Percentiles rank a stretch among this genome's conserved stretches.
phyloP scores from a whole-genome alignment of 805 yeast genomes.

The Ogataea polymorpha region DNA sequence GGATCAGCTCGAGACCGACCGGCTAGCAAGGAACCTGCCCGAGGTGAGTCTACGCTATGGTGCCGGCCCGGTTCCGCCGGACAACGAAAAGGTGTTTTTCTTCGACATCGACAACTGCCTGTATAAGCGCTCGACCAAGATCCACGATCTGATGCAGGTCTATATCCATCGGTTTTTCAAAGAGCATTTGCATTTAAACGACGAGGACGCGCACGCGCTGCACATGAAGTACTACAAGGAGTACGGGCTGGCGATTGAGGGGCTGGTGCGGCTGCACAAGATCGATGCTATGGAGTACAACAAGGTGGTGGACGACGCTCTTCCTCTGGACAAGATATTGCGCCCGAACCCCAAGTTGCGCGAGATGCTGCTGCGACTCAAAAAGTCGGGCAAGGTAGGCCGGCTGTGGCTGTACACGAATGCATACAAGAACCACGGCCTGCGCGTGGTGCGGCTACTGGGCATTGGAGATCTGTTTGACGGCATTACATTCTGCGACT shows the following conservation, averaged over 20 bases:
- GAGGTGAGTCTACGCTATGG: conserved; percentile 27
- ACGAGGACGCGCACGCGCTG: conserved; percentile 69
- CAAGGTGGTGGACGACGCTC: conserved; percentile 83
- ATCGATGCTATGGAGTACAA: conserved; percentile 90
- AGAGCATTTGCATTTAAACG: conserved; percentile 54
- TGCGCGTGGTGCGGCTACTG: conserved; percentile 70
- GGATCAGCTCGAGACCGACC: conserved; percentile 11
- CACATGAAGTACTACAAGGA: conserved; percentile 76
- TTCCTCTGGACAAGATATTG: conserved; percentile 79
- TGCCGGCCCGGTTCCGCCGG: conserved; percentile 28
- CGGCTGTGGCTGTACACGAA: conserved; percentile 91
- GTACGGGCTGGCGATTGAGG: conserved; percentile 92
- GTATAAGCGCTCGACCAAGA: conserved; percentile 67
- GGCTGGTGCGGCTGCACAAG: conserved; percentile 64
- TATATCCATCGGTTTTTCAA: conserved; percentile 81
- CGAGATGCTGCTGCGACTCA: conserved; percentile 46
- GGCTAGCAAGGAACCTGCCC: conserved; percentile 25
- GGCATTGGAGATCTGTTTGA: conserved; percentile 94
- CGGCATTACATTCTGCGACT: conserved; percentile 92
- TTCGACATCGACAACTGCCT: conserved; percentile 95
- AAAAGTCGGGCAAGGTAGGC: conserved; percentile 49
- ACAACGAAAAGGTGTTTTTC: conserved; percentile 48
- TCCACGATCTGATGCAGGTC: conserved; percentile 85
- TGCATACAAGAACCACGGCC: conserved; percentile 89
- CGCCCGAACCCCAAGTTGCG: conserved; percentile 57